Evolutionary conservation across 768 basidiomycete genomes (phyloP), one percentile per base, ranked within the genome.

Genomic region (Xanthoconium stramineum): DNA sequence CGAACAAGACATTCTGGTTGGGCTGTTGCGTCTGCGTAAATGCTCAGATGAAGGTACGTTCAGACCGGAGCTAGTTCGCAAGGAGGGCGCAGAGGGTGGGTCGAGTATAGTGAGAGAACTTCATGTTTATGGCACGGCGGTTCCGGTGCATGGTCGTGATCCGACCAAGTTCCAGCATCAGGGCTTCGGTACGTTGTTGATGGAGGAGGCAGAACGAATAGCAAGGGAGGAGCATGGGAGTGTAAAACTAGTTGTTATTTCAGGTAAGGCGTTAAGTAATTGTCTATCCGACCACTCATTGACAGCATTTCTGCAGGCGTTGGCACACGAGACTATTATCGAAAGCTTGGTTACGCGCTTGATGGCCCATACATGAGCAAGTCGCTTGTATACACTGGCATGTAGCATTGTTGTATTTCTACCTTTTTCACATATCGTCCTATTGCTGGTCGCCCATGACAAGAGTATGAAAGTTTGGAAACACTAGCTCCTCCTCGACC

Each of bases 291-390:
- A 37, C 14, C 32, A 20, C 19, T 20, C 9, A 11, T 43, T 58
- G 36, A 63, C 52, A 19, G 9, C 40, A n/a, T 43, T 11, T 56
- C 38, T 60, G 15, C 60, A 89, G 91, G 93, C 59, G 94, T 99
- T 57, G 97, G 97, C 19, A 98, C 97, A 13, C 81, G 97, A 65
- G 94, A 96, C 70, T 99, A 99, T 72, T 99, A 98, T 72, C 83
- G 93, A 56, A 87, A 92, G 69, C 75, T 98, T 53, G 95, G 95
- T 8, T 98, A 98, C 72, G 86, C 89, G 72, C 76, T 98, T 53
- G 95, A 98, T 65, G 96, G 96, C 0, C 94, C 94, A 19, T 99
- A 98, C 72, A 99, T 99, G 96, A 92, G 89, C 78, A 97, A 97
- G 74, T 79, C 79, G 32, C 69, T 91, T 67, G 64, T 78, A 65